Percentiles rank a stretch among this genome's conserved stretches.
Evolutionary conservation across 768 basidiomycete species (phyloP).

Genomic region (Erythrobasidium yunnanense): DNA sequence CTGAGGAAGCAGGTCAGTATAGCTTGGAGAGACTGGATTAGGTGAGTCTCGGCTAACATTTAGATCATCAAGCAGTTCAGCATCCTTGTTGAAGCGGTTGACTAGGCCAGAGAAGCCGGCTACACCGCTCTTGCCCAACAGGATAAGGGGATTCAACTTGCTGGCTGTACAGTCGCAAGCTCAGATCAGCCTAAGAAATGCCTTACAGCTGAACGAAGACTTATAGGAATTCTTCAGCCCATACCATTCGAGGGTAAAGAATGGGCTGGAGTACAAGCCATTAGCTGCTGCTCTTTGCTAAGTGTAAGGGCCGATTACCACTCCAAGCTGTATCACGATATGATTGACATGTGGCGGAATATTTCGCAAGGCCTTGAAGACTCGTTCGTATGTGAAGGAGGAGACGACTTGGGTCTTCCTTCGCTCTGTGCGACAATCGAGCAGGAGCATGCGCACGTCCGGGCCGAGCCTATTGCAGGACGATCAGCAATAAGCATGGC

Average conservation of each 20-base stretch:
- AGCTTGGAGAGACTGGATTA: background rate
- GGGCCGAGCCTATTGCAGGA: slow-evolving; percentile 71
- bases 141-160: slow-evolving; percentile 67
- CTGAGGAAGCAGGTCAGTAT: background rate
- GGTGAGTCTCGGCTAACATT: slow-evolving; percentile 14
- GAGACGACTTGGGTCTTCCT: slow-evolving; percentile 73
- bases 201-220: background rate
- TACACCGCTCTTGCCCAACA: slow-evolving; percentile 58
- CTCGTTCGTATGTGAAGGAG: slow-evolving; percentile 56
- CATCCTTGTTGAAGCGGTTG: slow-evolving; percentile 78
- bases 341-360: slow-evolving; percentile 66
- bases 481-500: slow-evolving; percentile 52
- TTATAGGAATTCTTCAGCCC: slow-evolving; percentile 58
- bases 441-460: slow-evolving; percentile 44
- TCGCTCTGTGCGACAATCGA: slow-evolving; percentile 63
- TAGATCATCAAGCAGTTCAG: slow-evolving; percentile 86
- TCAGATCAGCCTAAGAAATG: background rate
- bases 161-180: background rate
- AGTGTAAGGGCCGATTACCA: background rate
- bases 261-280: slow-evolving; percentile 43
- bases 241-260: slow-evolving; percentile 72
- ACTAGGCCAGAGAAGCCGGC: slow-evolving; percentile 58
- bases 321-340: slow-evolving; percentile 69
- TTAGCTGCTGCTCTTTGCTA: slow-evolving; percentile 15
- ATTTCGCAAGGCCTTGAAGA: slow-evolving; percentile 54